A percentile compares a stretch with the other conserved stretches of the same genome.
These are phyloP conservation scores for Hygrocybe coccinea DNA, from an alignment of 768 basidiomycete species.

Conservation along the genomic window DNA sequence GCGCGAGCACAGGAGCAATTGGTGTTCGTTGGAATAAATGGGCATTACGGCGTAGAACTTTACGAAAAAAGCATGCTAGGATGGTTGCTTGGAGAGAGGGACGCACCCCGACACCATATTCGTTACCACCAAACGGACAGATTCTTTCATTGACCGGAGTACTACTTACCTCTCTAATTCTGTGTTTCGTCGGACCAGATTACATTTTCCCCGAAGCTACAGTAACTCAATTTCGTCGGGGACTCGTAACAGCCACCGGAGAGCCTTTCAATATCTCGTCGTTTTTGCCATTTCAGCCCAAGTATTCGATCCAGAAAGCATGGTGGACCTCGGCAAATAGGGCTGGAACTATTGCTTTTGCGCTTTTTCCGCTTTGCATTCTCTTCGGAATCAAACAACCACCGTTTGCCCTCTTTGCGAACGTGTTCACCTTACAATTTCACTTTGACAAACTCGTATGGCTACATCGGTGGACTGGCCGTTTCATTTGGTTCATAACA, in stretches of 20 bases:
- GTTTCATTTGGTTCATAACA: conserved; percentile 62
- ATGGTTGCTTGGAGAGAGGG: conserved; percentile 24
- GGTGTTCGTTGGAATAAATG: conserved; percentile 58
- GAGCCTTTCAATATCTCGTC: conserved; percentile 25
- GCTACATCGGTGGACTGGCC: conserved; percentile 67
- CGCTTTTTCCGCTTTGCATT: conserved; percentile 64
- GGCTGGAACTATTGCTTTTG: conserved; percentile 66
- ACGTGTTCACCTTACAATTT: conserved; percentile 56
- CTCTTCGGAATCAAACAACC: conserved; percentile 66
- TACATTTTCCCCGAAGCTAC: conserved; percentile 51
- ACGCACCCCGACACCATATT: conserved; percentile 39
- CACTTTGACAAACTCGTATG: conserved; percentile 71
- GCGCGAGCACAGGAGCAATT: conserved; percentile 33
- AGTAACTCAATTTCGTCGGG: conserved; percentile 13
- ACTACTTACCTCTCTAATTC: conserved; percentile 36
- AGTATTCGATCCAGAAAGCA: conserved; percentile 59
- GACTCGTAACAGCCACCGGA: conserved; percentile 5
- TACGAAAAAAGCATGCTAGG: conserved; percentile 41
- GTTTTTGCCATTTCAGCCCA: conserved; percentile 40
- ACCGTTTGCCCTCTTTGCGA: conserved; percentile 67
- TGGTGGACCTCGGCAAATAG: conserved; percentile 70
- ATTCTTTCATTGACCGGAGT: conserved; percentile 48
- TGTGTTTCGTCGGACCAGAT: conserved; percentile 64
- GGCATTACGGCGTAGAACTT: conserved; percentile 53
- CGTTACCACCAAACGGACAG: conserved; percentile 62